Evolutionary conservation across 352 stramenopile species (phyloP).

Genomic region (Pythium sukuiense): DNA sequence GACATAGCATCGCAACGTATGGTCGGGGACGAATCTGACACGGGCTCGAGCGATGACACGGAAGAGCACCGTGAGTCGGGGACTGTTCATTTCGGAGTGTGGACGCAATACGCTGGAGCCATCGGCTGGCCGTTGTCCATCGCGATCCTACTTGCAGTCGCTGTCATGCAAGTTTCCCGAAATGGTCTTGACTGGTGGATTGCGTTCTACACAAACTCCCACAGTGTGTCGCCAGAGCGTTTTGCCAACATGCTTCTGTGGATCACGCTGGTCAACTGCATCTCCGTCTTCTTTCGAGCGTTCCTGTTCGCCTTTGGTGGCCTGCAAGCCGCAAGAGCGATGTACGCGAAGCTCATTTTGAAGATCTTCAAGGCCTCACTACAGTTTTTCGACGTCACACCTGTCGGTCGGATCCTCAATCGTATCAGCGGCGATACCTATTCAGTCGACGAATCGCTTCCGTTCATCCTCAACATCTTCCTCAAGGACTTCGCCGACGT

Average conservation of each 20-base stretch:
- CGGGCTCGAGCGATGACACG: background rate
- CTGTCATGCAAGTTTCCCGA: conserved; percentile 75
- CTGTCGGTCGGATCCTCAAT: conserved; percentile 72
- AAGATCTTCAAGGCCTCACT: conserved; percentile 61
- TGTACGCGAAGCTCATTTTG: conserved; percentile 57
- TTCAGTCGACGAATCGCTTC: conserved; percentile 82
- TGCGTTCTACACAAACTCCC: conserved; percentile 70
- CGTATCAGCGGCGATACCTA: conserved; percentile 83
- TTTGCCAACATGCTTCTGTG: conserved; percentile 64
- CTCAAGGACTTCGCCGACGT: conserved; percentile 80
- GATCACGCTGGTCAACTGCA: conserved; percentile 71
- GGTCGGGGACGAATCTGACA: background rate
- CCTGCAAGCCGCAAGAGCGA: conserved; percentile 56
- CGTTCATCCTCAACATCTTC: conserved; percentile 90
- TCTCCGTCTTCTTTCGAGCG: conserved; percentile 67
- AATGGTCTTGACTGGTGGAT: conserved; percentile 87
- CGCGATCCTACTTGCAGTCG: conserved; percentile 49
- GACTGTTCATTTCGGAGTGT: conserved; percentile 53
- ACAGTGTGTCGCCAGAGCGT: conserved; percentile 39
- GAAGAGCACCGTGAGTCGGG: conserved; percentile 65
- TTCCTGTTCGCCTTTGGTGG: conserved; percentile 87
- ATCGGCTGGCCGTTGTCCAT: conserved; percentile 53
- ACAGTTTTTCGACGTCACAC: conserved; percentile 70
- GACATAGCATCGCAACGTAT: background rate
- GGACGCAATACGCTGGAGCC: conserved; percentile 52